Conservation (phyloP, 805 yeast genomes). For the Wickerhamomyces bovis region DNA sequence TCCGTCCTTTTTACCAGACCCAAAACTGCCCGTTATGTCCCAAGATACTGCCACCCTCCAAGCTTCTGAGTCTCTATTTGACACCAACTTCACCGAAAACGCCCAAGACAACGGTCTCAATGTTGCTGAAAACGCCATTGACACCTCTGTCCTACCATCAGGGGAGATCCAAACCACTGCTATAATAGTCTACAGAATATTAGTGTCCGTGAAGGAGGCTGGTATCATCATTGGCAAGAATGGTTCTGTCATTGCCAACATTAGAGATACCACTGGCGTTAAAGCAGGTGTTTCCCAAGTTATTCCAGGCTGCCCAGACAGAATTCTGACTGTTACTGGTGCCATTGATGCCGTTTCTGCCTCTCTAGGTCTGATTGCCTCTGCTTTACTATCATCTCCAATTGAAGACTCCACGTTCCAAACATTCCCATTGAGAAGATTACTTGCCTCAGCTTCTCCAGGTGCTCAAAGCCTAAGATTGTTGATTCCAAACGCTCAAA, state of each 20-base stretch:
- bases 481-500: constrained; percentile 74
- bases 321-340: constrained; percentile 78
- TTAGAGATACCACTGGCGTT: constrained; percentile 69
- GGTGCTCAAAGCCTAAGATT: constrained; percentile 58
- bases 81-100: constrained; percentile 19
- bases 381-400: constrained; percentile 49
- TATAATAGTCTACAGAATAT: constrained; percentile 34
- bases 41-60: constrained; percentile 13
- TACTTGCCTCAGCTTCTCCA: constrained; percentile 41
- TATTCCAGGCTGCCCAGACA: constrained; percentile 72
- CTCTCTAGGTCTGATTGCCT: constrained; percentile 66
- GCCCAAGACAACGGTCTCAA: constrained; percentile 1
- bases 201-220: constrained; percentile 80
- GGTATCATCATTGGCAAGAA: constrained; percentile 86
- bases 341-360: constrained; percentile 59
- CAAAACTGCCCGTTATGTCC: constrained; percentile 3
- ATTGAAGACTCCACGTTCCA: constrained; percentile 32
- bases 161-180: constrained; percentile 18
- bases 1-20: background rate
- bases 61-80: constrained; percentile 23
- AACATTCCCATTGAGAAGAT: constrained; percentile 54
- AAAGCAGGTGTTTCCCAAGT: constrained; percentile 85
- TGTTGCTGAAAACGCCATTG: constrained; percentile 2
- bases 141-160: constrained; percentile 20
- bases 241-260: constrained; percentile 70